These are phyloP conservation scores for Peronosclerospora sorghi DNA, from an alignment of 352 stramenopile species.

Conservation along the genomic window DNA sequence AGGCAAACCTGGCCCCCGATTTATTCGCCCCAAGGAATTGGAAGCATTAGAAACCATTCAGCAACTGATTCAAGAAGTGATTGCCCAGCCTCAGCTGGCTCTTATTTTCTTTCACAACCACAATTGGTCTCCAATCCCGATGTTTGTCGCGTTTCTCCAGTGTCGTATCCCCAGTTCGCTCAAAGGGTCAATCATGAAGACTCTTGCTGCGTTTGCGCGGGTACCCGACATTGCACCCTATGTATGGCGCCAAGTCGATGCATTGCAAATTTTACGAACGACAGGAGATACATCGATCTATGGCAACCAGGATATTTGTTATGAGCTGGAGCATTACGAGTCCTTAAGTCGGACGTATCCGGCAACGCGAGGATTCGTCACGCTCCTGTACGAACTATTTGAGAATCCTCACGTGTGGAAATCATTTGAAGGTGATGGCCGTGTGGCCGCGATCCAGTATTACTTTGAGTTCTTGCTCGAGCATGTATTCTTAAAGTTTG, in stretches of 20 bases:
- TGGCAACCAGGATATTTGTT: slow-evolving; percentile 66
- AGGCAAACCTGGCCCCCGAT: slow-evolving; percentile 35
- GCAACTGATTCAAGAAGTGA: slow-evolving; percentile 64
- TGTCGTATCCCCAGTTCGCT: slow-evolving; percentile 75
- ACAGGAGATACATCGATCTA: slow-evolving; percentile 50
- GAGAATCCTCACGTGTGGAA: slow-evolving; percentile 65
- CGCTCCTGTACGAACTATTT: slow-evolving; percentile 66
- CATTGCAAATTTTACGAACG: slow-evolving; percentile 73
- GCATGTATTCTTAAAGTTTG: slow-evolving; percentile 77
- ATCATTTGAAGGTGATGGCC: slow-evolving; percentile 62
- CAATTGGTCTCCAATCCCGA: slow-evolving; percentile 71
- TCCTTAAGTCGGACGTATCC: slow-evolving; percentile 66
- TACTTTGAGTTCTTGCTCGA: slow-evolving; percentile 82
- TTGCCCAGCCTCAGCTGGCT: slow-evolving; percentile 58
- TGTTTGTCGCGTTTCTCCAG: slow-evolving; percentile 74
- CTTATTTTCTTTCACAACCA: slow-evolving; percentile 83
- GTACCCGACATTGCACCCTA: slow-evolving; percentile 72
- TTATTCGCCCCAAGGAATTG: slow-evolving; percentile 75
- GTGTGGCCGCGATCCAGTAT: slow-evolving; percentile 63
- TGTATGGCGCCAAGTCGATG: slow-evolving; percentile 77
- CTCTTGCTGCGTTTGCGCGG: slow-evolving; percentile 58
- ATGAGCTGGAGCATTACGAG: slow-evolving; percentile 82
- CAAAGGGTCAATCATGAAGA: slow-evolving; percentile 82
- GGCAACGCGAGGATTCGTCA: slow-evolving; percentile 65
- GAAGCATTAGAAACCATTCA: slow-evolving; percentile 77